Percentiles rank a stretch among this genome's conserved stretches.
Evolutionary conservation across 148 eudicot species (phyloP).

Genomic region (Silene conica): DNA sequence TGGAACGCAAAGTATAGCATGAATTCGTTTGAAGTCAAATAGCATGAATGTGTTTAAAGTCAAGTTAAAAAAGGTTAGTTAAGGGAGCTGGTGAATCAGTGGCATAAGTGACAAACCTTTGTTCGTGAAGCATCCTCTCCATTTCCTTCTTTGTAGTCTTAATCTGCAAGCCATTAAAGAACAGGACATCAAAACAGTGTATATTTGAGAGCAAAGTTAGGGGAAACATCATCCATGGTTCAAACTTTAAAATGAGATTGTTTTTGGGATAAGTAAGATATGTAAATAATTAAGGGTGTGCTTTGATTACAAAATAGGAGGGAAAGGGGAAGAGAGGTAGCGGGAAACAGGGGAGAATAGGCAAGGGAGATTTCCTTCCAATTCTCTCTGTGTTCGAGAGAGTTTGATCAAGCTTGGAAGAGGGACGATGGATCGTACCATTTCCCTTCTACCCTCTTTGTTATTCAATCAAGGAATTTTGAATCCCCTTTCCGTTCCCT

Average conservation of each 20-base stretch:
- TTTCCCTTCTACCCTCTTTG: too few relatives aligned
- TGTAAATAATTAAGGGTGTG: too few relatives aligned
- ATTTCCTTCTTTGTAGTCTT: constrained; percentile 83
- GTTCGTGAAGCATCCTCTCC: constrained; percentile 71
- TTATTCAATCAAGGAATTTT: too few relatives aligned
- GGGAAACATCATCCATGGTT: not conserved
- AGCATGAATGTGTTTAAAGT: not conserved
- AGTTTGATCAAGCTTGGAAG: too few relatives aligned
- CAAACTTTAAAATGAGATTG: not conserved
- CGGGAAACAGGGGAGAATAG: too few relatives aligned
- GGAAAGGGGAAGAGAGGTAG: too few relatives aligned
- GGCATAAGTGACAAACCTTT: constrained; percentile 41
- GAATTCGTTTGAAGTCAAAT: not conserved
- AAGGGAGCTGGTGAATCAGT: not conserved
- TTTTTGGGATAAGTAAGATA: too few relatives aligned
- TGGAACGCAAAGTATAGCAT: not conserved
- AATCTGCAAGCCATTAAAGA: constrained; percentile 42
- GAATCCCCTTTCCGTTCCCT: too few relatives aligned
- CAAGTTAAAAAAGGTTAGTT: not conserved
- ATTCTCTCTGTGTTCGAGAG: too few relatives aligned
- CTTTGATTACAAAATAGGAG: too few relatives aligned
- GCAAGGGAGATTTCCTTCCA: too few relatives aligned
- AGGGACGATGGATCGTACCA: too few relatives aligned
- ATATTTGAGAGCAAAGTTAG: not conserved
- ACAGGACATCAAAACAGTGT: not conserved